Percentiles rank a stretch among this genome's conserved stretches.
These are phyloP conservation scores for Globisporangium emineosum DNA, from an alignment of 352 stramenopile genomes.

Conservation along the genomic window DNA sequence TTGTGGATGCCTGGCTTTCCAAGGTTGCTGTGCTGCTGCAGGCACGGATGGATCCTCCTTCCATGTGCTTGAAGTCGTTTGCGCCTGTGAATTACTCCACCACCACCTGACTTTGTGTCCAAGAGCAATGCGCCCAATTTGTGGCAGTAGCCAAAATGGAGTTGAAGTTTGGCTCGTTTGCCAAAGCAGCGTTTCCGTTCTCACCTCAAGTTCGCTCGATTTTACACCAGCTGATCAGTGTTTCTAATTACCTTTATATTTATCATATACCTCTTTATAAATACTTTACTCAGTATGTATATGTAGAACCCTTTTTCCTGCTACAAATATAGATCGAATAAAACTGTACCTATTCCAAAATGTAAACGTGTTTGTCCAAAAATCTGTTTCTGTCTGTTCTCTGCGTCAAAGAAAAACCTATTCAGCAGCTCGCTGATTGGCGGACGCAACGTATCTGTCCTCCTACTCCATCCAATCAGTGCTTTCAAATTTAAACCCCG, in stretches of 20 bases:
- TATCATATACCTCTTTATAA: not conserved
- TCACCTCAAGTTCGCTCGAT: not conserved
- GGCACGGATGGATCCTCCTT: not conserved
- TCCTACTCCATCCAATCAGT: not conserved
- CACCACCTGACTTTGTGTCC: too few species aligned
- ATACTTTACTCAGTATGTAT: too few species aligned
- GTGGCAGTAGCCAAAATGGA: not conserved
- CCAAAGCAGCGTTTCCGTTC: not conserved
- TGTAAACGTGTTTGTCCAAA: not conserved
- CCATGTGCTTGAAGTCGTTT: not conserved
- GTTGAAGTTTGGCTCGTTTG: slow-evolving; percentile 8
- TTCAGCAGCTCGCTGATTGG: not conserved
- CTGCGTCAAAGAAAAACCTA: not conserved
- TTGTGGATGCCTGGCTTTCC: not conserved
- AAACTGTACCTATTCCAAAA: not conserved
- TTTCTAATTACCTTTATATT: not conserved
- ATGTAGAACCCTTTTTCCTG: too few species aligned
- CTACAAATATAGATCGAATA: too few species aligned
- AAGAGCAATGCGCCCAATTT: too few species aligned
- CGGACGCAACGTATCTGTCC: not conserved
- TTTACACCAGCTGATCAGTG: not conserved
- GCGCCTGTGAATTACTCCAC: not conserved
- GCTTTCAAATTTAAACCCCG: not conserved
- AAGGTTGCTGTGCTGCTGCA: not conserved
- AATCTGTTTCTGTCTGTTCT: slow-evolving; percentile 11